A percentile compares a stretch with the other conserved stretches of the same genome.
phyloP scores from a whole-genome alignment of 2,329 filamentous ascomycete species.

The Cordyceps cateniannulata region DNA sequence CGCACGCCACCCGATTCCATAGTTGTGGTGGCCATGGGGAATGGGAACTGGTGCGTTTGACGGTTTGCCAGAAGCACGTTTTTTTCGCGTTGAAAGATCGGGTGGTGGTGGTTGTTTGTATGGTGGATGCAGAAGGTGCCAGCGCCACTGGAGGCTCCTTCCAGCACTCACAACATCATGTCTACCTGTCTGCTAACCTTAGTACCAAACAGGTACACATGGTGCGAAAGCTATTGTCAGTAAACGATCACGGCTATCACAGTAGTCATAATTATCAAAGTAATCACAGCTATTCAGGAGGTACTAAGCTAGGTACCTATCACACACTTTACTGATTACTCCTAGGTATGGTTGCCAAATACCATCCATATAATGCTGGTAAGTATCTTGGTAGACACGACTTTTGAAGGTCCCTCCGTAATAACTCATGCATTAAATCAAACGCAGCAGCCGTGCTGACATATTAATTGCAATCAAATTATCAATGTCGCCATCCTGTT shows the following conservation, averaged over 20 bases:
- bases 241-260: too few species aligned
- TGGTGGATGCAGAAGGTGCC: neutral
- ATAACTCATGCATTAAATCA: neutral
- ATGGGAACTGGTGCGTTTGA: neutral
- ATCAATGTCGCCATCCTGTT: neutral
- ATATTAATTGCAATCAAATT: neutral
- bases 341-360: too few species aligned
- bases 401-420: too few species aligned
- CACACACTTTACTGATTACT: too few species aligned
- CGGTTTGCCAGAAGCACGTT: neutral
- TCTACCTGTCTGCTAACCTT: too few species aligned
- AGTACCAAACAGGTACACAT: too few species aligned
- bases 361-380: too few species aligned
- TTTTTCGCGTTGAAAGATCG: neutral
- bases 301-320: too few species aligned
- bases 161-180: neutral
- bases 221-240: too few species aligned
- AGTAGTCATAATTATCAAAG: too few species aligned
- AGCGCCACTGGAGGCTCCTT: neutral
- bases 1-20: slow-evolving; percentile 50
- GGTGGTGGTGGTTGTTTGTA: neutral
- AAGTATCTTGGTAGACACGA: too few species aligned
- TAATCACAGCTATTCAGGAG: too few species aligned
- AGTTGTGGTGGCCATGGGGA: slow-evolving; percentile 25
- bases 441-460: neutral